These are phyloP conservation scores for Fraxinus ornus DNA, from an alignment of 305 asterid species.

Conservation along the genomic window DNA sequence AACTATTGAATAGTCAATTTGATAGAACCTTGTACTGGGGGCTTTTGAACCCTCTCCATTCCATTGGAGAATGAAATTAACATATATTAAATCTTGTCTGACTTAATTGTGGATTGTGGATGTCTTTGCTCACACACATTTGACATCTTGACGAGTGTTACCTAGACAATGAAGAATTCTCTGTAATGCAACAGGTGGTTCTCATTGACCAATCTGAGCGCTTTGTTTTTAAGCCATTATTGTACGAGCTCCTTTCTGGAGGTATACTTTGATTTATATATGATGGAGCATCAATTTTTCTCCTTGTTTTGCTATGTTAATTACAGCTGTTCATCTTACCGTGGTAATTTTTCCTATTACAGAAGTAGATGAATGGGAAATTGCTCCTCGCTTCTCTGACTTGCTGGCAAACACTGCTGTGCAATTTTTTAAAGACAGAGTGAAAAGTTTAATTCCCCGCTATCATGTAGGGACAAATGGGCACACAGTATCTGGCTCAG, in stretches of 20 bases:
- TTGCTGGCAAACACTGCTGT: constrained; percentile 75
- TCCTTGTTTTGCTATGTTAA: constrained; percentile 14
- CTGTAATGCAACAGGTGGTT: constrained; percentile 57
- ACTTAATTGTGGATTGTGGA: constrained; percentile 6
- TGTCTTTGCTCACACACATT: neutral
- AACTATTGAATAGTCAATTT: neutral
- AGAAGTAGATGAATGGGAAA: constrained; percentile 98
- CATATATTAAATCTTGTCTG: neutral
- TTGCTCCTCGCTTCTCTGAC: constrained; percentile 90
- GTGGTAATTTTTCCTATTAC: constrained; percentile 34
- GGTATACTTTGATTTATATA: constrained; percentile 47
- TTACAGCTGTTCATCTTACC: constrained; percentile 6
- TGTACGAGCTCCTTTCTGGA: constrained; percentile 93
- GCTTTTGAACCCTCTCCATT: neutral
- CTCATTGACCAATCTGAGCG: constrained; percentile 91
- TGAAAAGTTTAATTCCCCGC: constrained; percentile 62
- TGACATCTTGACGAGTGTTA: constrained; percentile 17
- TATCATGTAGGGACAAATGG: constrained; percentile 57
- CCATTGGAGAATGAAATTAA: constrained; percentile 5
- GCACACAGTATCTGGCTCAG: constrained; percentile 43
- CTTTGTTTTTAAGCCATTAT: constrained; percentile 89
- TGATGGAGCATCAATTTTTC: neutral
- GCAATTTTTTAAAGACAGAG: constrained; percentile 72
- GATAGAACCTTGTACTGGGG: neutral
- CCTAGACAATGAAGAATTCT: constrained; percentile 11